A percentile compares a stretch with the other conserved stretches of the same genome.
Evolutionary conservation across 1,284 basidiomycete species (phyloP).

Genomic region (Mycosarcoma maydis): DNA sequence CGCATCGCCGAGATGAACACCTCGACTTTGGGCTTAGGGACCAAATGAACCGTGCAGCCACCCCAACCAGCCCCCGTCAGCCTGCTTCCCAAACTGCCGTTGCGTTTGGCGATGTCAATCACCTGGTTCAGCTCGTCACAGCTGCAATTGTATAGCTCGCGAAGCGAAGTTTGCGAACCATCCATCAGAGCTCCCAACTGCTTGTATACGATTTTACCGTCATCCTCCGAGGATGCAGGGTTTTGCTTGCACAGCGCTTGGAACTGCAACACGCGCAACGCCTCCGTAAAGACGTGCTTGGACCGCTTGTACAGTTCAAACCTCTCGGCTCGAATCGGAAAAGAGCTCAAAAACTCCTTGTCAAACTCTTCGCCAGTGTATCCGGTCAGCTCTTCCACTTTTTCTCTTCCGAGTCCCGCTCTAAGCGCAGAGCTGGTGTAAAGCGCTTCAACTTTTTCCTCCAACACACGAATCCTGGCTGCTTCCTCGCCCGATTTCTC

Average conservation of each 20-base stretch:
- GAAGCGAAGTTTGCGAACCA: conserved; percentile 55
- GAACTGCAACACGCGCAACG: conserved; percentile 59
- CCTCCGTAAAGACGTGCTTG: conserved; percentile 62
- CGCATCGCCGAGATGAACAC: conserved; percentile 50
- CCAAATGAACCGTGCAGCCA: conserved; percentile 62
- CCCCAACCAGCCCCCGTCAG: conserved; percentile 66
- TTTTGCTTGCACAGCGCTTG: conserved; percentile 35
- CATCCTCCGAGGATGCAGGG: conserved; percentile 4
- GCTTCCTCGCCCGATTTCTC: conserved; percentile 55
- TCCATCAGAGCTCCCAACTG: conserved; percentile 60
- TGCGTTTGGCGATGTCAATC: conserved; percentile 53
- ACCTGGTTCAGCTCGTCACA: conserved; percentile 60
- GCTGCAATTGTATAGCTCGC: conserved; percentile 57
- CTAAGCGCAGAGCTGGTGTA: conserved; percentile 8
- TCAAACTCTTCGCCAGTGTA: conserved; percentile 52
- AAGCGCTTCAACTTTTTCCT: conserved; percentile 33
- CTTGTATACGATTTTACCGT: conserved; percentile 32
- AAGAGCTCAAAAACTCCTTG: conserved; percentile 54
- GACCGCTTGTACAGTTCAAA: conserved; percentile 57
- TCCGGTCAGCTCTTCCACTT: conserved; percentile 56
- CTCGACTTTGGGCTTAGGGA: conserved; percentile 53
- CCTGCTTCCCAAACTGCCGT: conserved; percentile 59
- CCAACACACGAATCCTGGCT: conserved; percentile 49
- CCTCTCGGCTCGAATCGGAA: conserved; percentile 58
- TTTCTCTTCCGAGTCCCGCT: conserved; percentile 27